Evolutionary conservation across 208 protist genomes (phyloP), one percentile per base, ranked within the genome.

Genomic region (Trypanosoma scelopori): DNA sequence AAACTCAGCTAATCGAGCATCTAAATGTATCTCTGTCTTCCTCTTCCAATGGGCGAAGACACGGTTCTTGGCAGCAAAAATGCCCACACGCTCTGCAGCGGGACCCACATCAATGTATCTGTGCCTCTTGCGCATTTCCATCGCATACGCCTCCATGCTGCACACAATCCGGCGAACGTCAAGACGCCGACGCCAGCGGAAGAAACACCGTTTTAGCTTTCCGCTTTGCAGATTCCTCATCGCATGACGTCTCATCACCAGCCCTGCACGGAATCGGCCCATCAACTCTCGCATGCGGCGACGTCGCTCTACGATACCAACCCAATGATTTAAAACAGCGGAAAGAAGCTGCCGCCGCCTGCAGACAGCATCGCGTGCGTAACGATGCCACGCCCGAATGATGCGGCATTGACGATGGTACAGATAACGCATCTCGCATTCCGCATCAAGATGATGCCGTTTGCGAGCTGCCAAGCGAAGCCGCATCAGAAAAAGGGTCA

Each of bases 381-480:
- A 63, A 22, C 39, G 18, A n/a, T 53, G 18, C 56, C 85, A 90
- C 7, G 43, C 32, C 20, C 69, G 73, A 51, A 94, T 49, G 13
- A 73, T 48, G 52, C 78, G 76, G 0, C 87, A 74, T 50, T 79
- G 78, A 13, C 72, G 13, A 64, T 89, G 88, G 71, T 88, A 93
- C 32, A 57, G 18, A 45, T 78, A 78, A n/a, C 87, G 79, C 59
- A 85, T 35, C 12, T 85, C 67, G 28, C 86, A 78, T 23, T 81
- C 77, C 3, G 71, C 70, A n/a, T 58, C 47, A 18, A 76, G 65
- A 16, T 49, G 23, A 1, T 49, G 69, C 11, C 76, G 78, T 47
- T 46, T 37, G 51, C 75, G 68, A 25, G 69, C 69, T 23, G 71
- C 35, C 12, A 94, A 64, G 48, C 79, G 85, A n/a, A 89, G 62